phyloP scores from a whole-genome alignment of 140 eudicot species.

The Oenanthe javanica region DNA sequence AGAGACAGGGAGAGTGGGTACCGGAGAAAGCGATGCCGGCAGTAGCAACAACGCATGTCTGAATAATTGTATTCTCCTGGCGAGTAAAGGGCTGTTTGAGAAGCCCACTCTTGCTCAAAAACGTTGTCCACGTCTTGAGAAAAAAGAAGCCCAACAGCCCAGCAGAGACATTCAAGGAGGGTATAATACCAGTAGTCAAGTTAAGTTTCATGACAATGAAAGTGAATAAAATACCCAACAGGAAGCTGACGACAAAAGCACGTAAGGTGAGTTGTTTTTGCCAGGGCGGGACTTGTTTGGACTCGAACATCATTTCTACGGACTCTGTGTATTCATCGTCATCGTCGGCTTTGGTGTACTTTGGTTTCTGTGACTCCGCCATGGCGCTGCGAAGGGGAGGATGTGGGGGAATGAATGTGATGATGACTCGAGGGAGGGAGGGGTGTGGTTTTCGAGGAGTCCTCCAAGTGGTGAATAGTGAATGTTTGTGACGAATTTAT shows the following conservation, averaged over 20 bases:
- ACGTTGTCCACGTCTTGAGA: conserved; percentile 81
- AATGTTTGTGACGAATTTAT: too few relatives aligned
- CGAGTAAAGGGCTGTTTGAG: conserved; percentile 83
- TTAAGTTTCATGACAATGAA: conserved; percentile 95
- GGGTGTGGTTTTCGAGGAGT: too few relatives aligned
- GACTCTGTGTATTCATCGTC: conserved; percentile 23
- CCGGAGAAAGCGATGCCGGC: conserved; percentile 98
- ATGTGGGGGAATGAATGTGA: too few relatives aligned
- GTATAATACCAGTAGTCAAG: conserved; percentile 86
- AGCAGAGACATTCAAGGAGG: conserved; percentile 95
- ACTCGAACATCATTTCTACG: conserved; percentile 63
- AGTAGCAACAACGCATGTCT: conserved; percentile 92
- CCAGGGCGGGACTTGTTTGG: conserved; percentile 83
- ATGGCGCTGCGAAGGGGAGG: too few relatives aligned
- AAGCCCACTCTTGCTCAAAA: conserved; percentile 60
- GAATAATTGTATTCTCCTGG: conserved; percentile 94
- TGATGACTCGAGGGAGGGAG: too few relatives aligned
- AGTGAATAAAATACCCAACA: conserved; percentile 59
- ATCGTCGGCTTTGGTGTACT: neutral
- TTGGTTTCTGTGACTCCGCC: neutral
- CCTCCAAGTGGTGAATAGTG: too few relatives aligned
- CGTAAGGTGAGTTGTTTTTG: conserved; percentile 71
- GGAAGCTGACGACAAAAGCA: conserved; percentile 60
- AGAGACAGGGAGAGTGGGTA: conserved; percentile 2
- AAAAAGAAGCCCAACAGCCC: conserved; percentile 88